Evolutionary conservation across 371 early-diverging fungal species (phyloP).

Genomic region (Circinella minor): DNA sequence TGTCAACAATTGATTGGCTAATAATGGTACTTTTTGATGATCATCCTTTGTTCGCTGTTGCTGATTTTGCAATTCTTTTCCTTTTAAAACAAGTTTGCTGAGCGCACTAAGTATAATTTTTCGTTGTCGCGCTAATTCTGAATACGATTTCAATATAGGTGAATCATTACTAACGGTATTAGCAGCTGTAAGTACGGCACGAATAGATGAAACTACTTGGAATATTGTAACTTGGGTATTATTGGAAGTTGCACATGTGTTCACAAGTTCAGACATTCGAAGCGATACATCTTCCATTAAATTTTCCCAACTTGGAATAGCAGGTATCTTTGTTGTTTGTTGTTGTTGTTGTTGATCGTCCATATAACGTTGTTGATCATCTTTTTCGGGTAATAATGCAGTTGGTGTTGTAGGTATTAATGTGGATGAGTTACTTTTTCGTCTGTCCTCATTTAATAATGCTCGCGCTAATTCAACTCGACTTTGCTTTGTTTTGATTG

Average conservation of each 20-base stretch:
- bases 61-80: constrained; percentile 33
- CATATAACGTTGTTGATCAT: not conserved
- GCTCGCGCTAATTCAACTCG: constrained; percentile 40
- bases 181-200: constrained; percentile 42
- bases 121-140: constrained; percentile 47
- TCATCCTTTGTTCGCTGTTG: not conserved
- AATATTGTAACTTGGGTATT: constrained; percentile 31
- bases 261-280: constrained; percentile 31
- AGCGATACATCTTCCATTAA: constrained; percentile 21
- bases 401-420: not conserved
- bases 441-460: constrained; percentile 35
- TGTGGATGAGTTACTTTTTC: constrained; percentile 13
- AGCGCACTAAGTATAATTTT: constrained; percentile 38
- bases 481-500: constrained; percentile 10
- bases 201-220: constrained; percentile 45
- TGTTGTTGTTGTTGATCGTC: no score
- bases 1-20: constrained; percentile 36
- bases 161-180: constrained; percentile 50
- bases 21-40: constrained; percentile 15
- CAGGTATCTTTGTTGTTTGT: not conserved
- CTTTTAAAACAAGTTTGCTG: constrained; percentile 49
- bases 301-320: constrained; percentile 17
- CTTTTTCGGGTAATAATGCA: not conserved
- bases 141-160: constrained; percentile 36
- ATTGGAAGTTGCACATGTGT: constrained; percentile 14